These are phyloP conservation scores for Colletotrichum sansevieriae DNA, from an alignment of 2,329 filamentous ascomycete species.

Conservation along the genomic window DNA sequence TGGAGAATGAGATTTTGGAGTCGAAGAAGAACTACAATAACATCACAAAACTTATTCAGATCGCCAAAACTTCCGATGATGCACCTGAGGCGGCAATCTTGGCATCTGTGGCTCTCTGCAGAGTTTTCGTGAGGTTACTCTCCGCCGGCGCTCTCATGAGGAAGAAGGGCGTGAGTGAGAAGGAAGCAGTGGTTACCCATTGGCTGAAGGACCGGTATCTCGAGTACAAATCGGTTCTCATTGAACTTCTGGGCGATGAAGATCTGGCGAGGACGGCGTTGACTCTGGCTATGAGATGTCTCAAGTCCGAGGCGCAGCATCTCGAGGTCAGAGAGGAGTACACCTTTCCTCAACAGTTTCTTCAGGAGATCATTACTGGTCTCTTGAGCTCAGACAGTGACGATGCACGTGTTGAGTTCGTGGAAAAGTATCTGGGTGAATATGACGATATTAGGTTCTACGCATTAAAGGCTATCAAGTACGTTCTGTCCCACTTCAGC, in stretches of 20 bases:
- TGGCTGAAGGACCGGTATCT: constrained; percentile 84
- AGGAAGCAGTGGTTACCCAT: constrained; percentile 78
- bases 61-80: constrained; percentile 60
- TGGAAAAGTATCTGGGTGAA: constrained; percentile 81
- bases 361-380: constrained; percentile 73
- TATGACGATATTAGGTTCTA: constrained; percentile 89
- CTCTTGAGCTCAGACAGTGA: constrained; percentile 71
- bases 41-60: constrained; percentile 78
- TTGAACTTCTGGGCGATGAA: constrained; percentile 72
- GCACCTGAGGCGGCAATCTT: constrained; percentile 71
- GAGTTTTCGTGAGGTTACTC: constrained; percentile 86
- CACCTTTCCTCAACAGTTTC: constrained; percentile 76
- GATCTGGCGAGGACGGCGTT: constrained; percentile 78
- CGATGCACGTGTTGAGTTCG: constrained; percentile 77
- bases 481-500: constrained; percentile 51
- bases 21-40: constrained; percentile 95
- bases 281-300: constrained; percentile 83
- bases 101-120: constrained; percentile 84
- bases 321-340: constrained; percentile 72
- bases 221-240: constrained; percentile 76
- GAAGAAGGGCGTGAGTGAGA: constrained; percentile 75
- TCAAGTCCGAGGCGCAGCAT: constrained; percentile 82
- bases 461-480: constrained; percentile 82
- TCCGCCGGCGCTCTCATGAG: constrained; percentile 78
- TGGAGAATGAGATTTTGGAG: constrained; percentile 86